Evolutionary conservation across 2,329 filamentous ascomycete species (phyloP).

Genomic region (Scedosporium boydii): DNA sequence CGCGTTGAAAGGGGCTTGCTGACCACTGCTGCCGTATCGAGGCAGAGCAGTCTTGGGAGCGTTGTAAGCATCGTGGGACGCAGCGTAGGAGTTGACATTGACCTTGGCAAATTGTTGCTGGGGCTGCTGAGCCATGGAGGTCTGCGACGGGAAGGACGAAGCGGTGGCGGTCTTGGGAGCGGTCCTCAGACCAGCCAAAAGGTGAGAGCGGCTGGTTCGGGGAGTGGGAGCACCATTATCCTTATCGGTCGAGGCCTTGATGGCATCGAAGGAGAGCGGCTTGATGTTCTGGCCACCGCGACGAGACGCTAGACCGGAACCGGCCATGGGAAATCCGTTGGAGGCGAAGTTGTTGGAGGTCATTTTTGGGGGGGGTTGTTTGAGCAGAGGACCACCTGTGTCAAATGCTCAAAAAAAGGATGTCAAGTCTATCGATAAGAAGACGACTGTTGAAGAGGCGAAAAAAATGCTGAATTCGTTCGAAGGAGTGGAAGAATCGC

Average conservation of each 20-base stretch:
- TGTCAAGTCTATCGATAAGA: conserved; percentile 6
- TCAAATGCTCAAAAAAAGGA: conserved; percentile 53
- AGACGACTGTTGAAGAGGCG: background rate
- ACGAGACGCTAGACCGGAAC: conserved; percentile 71
- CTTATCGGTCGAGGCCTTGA: conserved; percentile 59
- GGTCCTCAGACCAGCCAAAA: conserved; percentile 86
- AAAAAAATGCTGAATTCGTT: background rate
- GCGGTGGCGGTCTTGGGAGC: conserved; percentile 79
- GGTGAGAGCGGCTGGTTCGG: conserved; percentile 86
- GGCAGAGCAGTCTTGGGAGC: conserved; percentile 51
- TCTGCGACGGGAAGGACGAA: conserved; percentile 49
- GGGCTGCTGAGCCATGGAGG: conserved; percentile 45
- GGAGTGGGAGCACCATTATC: conserved; percentile 69
- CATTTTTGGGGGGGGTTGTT: conserved; percentile 43
- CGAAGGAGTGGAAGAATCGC: conserved; percentile 6
- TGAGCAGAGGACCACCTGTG: conserved; percentile 85
- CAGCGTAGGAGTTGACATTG: conserved; percentile 34
- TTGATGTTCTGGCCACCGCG: conserved; percentile 85
- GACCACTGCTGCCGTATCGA: conserved; percentile 25
- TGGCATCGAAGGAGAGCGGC: conserved; percentile 69
- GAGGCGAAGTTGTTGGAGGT: conserved; percentile 74
- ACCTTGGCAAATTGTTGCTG: conserved; percentile 33
- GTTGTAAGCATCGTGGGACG: conserved; percentile 31
- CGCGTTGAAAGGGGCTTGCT: conserved; percentile 18
- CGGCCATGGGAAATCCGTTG: conserved; percentile 65